These are phyloP conservation scores for Nepenthes alata DNA, from an alignment of 179 eudicot genomes.

Conservation along the genomic window DNA sequence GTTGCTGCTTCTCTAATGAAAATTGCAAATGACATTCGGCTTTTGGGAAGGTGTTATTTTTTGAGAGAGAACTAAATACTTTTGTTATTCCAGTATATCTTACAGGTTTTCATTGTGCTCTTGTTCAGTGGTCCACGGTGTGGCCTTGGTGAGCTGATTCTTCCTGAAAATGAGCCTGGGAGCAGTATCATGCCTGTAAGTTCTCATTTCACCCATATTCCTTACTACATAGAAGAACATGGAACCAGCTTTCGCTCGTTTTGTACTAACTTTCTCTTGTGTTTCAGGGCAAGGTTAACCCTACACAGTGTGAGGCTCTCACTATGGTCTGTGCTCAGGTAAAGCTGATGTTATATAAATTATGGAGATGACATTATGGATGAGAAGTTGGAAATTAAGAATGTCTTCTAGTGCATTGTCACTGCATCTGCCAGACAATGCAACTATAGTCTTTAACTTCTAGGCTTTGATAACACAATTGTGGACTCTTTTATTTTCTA, in stretches of 20 bases:
- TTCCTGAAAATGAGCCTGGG: constrained; percentile 99
- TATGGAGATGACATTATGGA: neutral
- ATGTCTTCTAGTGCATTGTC: neutral
- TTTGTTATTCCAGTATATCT: constrained; percentile 3
- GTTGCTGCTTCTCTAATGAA: constrained; percentile 91
- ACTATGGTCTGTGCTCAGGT: constrained; percentile 99
- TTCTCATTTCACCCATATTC: neutral
- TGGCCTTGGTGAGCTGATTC: constrained; percentile 93
- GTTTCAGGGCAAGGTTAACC: constrained; percentile 91
- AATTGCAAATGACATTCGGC: constrained; percentile 89
- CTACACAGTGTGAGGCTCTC: constrained; percentile 97
- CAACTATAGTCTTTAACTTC: neutral
- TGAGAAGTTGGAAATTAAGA: neutral
- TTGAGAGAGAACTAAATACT: constrained; percentile 2
- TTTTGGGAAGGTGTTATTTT: constrained; percentile 71
- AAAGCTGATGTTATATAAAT: constrained; percentile 7
- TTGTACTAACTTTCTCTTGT: constrained; percentile 8
- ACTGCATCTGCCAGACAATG: neutral
- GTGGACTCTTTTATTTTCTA: neutral
- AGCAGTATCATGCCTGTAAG: constrained; percentile 99
- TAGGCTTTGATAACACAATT: no score
- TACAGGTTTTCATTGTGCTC: constrained; percentile 10
- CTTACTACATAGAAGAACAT: neutral
- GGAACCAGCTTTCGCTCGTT: neutral
- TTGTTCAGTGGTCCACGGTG: constrained; percentile 87